These are phyloP conservation scores for Aphanomyces cochlioides DNA, from an alignment of 352 stramenopile species.

Conservation along the genomic window DNA sequence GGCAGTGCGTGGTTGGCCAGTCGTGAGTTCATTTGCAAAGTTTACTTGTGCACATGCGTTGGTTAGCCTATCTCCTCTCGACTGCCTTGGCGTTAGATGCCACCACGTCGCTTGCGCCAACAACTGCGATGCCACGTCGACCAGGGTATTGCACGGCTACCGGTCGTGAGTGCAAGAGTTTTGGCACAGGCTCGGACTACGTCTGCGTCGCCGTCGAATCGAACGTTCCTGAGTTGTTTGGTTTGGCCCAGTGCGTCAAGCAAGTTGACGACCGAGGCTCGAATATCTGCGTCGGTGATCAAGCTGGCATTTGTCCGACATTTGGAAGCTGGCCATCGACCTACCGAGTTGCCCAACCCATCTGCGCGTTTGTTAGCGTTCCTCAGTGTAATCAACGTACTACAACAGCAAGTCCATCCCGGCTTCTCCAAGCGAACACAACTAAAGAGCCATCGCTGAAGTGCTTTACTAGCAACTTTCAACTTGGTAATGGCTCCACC, in stretches of 20 bases:
- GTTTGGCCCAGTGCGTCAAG: constrained; percentile 71
- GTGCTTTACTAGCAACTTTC: constrained; percentile 5
- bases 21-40: too few relatives aligned
- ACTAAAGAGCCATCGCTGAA: not conserved
- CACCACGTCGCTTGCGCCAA: not conserved
- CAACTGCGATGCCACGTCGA: not conserved
- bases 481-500: not conserved
- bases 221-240: constrained; percentile 47
- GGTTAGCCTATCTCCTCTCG: too few relatives aligned
- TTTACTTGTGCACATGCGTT: too few relatives aligned
- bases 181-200: constrained; percentile 38
- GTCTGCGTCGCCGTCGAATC: constrained; percentile 68
- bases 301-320: constrained; percentile 56
- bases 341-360: constrained; percentile 69
- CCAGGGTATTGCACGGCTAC: constrained; percentile 48
- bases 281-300: constrained; percentile 59
- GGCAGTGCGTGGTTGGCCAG: too few relatives aligned
- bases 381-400: constrained; percentile 49
- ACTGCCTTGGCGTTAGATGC: not conserved
- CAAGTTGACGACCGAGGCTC: not conserved
- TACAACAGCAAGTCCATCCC: constrained; percentile 37
- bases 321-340: constrained; percentile 59
- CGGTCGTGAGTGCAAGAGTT: constrained; percentile 46
- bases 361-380: constrained; percentile 70
- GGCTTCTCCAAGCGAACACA: not conserved